These are phyloP conservation scores for Solanum peruvianum DNA, from an alignment of 257 asterid species.

Conservation along the genomic window DNA sequence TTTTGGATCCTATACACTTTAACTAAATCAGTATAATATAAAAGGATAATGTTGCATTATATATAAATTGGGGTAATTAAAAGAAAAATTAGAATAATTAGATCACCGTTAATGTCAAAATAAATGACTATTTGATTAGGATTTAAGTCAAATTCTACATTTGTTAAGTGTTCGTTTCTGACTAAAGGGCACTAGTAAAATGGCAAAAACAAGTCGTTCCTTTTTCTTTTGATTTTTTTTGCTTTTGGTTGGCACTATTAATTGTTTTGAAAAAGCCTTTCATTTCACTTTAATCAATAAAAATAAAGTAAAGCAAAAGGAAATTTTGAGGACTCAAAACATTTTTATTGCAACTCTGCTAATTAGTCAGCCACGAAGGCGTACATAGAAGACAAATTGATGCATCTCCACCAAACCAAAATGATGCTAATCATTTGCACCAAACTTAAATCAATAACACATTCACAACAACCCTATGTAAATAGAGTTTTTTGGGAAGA, in stretches of 20 bases:
- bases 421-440: not conserved
- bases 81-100: not conserved
- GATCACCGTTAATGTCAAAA: not conserved
- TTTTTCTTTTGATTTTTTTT: not conserved
- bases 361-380: not conserved
- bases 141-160: not conserved
- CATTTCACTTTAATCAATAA: not conserved
- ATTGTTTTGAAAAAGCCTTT: not conserved
- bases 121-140: not conserved
- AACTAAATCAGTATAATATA: not conserved
- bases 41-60: not conserved
- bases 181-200: not conserved
- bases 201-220: not conserved
- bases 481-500: too few relatives aligned
- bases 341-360: not conserved
- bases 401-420: not conserved
- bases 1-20: not conserved
- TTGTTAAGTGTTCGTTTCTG: not conserved
- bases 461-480: not conserved
- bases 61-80: not conserved
- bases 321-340: not conserved
- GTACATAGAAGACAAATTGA: not conserved
- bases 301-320: not conserved
- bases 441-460: not conserved
- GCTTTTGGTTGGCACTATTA: not conserved